A percentile compares a stretch with the other conserved stretches of the same genome.
Conservation (phyloP, 2,329 filamentous ascomycete genomes). For the Xylaria sp. region DNA sequence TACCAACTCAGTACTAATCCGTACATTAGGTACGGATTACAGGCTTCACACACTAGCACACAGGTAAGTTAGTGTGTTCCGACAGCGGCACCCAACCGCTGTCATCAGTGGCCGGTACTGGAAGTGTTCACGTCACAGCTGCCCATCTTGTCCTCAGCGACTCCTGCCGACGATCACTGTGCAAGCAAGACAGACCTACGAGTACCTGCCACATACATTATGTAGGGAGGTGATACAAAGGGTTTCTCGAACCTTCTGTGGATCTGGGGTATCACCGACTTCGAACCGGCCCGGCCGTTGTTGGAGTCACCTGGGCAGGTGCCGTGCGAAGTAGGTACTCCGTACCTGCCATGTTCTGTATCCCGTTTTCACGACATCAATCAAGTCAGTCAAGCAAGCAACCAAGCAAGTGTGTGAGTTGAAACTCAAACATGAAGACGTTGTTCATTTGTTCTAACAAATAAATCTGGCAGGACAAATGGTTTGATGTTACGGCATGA, state of each 20-base stretch:
- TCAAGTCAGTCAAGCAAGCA: too few species aligned
- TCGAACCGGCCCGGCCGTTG: neutral
- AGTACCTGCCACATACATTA: too few species aligned
- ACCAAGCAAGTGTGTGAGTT: neutral
- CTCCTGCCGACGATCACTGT: slow-evolving; percentile 1
- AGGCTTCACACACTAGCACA: neutral
- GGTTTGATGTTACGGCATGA: neutral
- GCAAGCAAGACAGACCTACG: neutral
- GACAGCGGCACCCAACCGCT: slow-evolving; percentile 25
- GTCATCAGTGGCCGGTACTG: slow-evolving; percentile 4
- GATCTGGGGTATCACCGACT: slow-evolving; percentile 13
- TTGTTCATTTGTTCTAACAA: neutral
- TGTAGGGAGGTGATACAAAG: neutral
- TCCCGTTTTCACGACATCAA: too few species aligned
- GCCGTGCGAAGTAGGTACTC: too few species aligned
- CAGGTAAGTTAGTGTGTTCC: slow-evolving; percentile 15
- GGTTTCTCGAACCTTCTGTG: slow-evolving; percentile 45
- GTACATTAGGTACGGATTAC: neutral
- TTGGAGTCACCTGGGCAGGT: neutral
- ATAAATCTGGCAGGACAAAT: neutral
- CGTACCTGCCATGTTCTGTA: too few species aligned
- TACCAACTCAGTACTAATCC: neutral
- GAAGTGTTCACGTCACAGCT: too few species aligned
- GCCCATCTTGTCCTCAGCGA: neutral
- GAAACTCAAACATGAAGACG: neutral